Conservation (phyloP, 306 rosid genomes). For the Dalbergia oliveri region DNA sequence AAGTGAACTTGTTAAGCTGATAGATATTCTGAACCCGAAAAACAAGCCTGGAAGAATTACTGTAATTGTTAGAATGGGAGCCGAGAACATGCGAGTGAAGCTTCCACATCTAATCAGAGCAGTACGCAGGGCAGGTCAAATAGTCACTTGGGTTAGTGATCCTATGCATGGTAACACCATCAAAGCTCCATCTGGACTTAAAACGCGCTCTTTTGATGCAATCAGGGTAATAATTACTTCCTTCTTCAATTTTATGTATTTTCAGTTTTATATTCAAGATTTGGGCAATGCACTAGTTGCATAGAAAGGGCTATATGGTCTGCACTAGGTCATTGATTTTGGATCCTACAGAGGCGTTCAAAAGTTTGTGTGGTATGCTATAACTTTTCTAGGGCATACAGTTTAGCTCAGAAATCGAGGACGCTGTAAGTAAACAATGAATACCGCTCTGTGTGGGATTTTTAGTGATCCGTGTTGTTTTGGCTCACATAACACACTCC, state of each 20-base stretch:
- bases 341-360: background rate
- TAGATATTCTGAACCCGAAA: slow-evolving; percentile 61
- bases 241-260: slow-evolving; percentile 3
- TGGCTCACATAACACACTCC: background rate
- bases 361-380: background rate
- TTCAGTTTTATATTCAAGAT: background rate
- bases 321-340: slow-evolving; percentile 21
- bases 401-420: slow-evolving; percentile 7
- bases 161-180: slow-evolving; percentile 71
- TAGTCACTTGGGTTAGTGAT: slow-evolving; percentile 71
- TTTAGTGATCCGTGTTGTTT: slow-evolving; percentile 10
- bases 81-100: slow-evolving; percentile 69
- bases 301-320: slow-evolving; percentile 16
- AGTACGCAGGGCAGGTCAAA: slow-evolving; percentile 63
- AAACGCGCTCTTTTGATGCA: slow-evolving; percentile 64
- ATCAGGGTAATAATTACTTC: slow-evolving; percentile 57
- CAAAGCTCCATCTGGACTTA: slow-evolving; percentile 68
- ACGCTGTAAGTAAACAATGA: background rate
- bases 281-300: slow-evolving; percentile 19
- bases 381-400: slow-evolving; percentile 15
- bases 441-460: background rate
- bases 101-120: slow-evolving; percentile 66
- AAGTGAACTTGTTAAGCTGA: slow-evolving; percentile 56
- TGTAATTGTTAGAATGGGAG: slow-evolving; percentile 66
- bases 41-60: slow-evolving; percentile 69